Evolutionary conservation across 768 basidiomycete genomes (phyloP), one percentile per base, ranked within the genome.

Genomic region (Lactarius akahatsu): DNA sequence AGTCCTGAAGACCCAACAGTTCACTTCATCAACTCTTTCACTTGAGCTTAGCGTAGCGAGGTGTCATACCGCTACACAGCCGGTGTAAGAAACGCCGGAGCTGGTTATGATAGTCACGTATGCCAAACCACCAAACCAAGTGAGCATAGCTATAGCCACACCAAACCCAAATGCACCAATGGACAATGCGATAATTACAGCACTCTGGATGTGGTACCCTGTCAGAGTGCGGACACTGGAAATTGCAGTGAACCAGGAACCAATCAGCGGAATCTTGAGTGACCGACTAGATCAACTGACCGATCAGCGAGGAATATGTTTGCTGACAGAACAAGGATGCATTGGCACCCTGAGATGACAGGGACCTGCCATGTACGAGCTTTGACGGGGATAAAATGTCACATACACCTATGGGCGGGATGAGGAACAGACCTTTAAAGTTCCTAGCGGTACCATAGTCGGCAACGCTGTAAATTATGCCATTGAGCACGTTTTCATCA

Each of bases 271-370:
- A 50, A n/a, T 11, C 2, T 26, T 43, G 18, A 43, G 4, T 20
- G 10, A 56, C 23, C 36, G 20, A 30, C n/a, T n/a, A 10, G 20
- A 15, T 9, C 32, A 43, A 62, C 40, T 7, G 4, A 63, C 62
- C 43, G 62, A 20, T 18, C 9, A 34, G 56, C 56, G 9, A 63
- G 55, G 56, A 63, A 63, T 18, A 47, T 47, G 30, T 63, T 57
- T 23, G 62, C 40, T 2, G 32, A 47, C 20, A 63, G n/a, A 47
- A 57, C 11, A 7, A 62, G 61, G 36, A 62, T 4, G 40, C 54
- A 41, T 30, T 62, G 54, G 8, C 10, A 55, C 28, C 18, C 9
- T 1, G 20, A n/a, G 23, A 20, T 20, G 20, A 43, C 61, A 32
- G 40, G 40, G 0, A 10, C 20, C 28, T 62, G 61, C 61, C 61